A percentile compares a stretch with the other conserved stretches of the same genome.
phyloP scores from a whole-genome alignment of 2,329 filamentous ascomycete species.

The Aspergillus japonicus region DNA sequence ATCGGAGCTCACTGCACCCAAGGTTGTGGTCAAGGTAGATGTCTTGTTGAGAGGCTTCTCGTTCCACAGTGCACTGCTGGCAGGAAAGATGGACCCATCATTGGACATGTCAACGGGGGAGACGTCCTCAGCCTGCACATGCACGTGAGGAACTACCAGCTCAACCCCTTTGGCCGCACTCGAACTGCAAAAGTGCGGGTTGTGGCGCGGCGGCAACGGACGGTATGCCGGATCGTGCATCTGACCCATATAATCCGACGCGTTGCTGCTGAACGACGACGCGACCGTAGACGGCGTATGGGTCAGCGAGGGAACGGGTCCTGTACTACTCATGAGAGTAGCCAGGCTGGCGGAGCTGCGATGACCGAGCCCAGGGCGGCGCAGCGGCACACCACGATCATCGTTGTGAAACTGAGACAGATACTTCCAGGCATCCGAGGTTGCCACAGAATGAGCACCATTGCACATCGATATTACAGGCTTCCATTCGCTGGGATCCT shows the following conservation, averaged over 20 bases:
- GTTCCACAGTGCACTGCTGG: constrained; percentile 31
- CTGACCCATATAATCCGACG: constrained; percentile 33
- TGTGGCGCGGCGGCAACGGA: constrained; percentile 42
- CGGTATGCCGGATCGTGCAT: constrained; percentile 31
- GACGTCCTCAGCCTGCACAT: constrained; percentile 14
- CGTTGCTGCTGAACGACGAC: constrained; percentile 40
- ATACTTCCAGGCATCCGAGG: constrained; percentile 46
- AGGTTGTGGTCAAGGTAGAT: constrained; percentile 10
- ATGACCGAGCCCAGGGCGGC: constrained; percentile 21
- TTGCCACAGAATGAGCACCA: constrained; percentile 22
- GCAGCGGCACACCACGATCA: constrained; percentile 19
- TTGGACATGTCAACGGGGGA: constrained; percentile 21
- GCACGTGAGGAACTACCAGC: constrained; percentile 43
- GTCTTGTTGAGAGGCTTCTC: constrained; percentile 15
- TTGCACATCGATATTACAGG: constrained; percentile 39
- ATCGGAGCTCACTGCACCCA: constrained; percentile 3
- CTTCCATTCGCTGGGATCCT: constrained; percentile 53
- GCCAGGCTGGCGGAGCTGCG: constrained; percentile 36
- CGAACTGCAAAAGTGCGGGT: constrained; percentile 37
- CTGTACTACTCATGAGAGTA: constrained; percentile 26
- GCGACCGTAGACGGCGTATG: constrained; percentile 40
- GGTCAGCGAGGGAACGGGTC: constrained; percentile 33
- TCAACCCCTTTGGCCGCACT: constrained; percentile 37
- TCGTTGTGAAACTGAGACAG: constrained; percentile 45
- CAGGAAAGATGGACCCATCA: constrained; percentile 30